Conservation (phyloP, 2,329 filamentous ascomycete genomes). For the Metarhizium brunneum region DNA sequence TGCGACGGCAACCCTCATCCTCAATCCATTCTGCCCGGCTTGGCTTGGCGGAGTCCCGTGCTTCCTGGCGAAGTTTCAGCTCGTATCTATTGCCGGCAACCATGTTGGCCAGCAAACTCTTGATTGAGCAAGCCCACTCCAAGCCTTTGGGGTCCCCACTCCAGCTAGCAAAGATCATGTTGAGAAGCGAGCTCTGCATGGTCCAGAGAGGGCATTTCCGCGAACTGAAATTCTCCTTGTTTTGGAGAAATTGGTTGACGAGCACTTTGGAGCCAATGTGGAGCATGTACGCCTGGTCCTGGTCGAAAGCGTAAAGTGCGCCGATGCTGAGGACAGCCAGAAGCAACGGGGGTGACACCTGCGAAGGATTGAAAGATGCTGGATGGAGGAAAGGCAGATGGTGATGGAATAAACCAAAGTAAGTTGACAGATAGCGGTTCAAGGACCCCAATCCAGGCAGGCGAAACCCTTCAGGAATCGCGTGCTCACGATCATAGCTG, state of each 20-base stretch:
- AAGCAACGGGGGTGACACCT: constrained; percentile 72
- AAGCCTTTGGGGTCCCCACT: constrained; percentile 95
- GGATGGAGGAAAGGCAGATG: constrained; percentile 94
- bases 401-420: constrained; percentile 95
- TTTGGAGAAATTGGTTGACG: constrained; percentile 92
- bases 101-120: constrained; percentile 97
- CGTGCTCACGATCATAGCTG: constrained; percentile 67
- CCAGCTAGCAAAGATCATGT: constrained; percentile 99
- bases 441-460: constrained; percentile 71
- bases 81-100: constrained; percentile 96
- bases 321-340: constrained; percentile 91
- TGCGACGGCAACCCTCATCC: constrained; percentile 91
- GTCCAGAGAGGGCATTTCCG: constrained; percentile 96
- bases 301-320: constrained; percentile 91
- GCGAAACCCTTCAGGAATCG: constrained; percentile 81
- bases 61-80: constrained; percentile 84
- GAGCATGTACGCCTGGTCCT: constrained; percentile 92
- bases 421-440: constrained; percentile 89
- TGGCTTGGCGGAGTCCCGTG: constrained; percentile 65
- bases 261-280: constrained; percentile 97
- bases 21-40: constrained; percentile 89
- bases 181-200: constrained; percentile 92
- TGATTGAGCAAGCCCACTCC: constrained; percentile 98
- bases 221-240: constrained; percentile 98
- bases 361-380: constrained; percentile 74